These are phyloP conservation scores for Gnetum montanum DNA, from an alignment of 75 land plant genomes.

Conservation along the genomic window DNA sequence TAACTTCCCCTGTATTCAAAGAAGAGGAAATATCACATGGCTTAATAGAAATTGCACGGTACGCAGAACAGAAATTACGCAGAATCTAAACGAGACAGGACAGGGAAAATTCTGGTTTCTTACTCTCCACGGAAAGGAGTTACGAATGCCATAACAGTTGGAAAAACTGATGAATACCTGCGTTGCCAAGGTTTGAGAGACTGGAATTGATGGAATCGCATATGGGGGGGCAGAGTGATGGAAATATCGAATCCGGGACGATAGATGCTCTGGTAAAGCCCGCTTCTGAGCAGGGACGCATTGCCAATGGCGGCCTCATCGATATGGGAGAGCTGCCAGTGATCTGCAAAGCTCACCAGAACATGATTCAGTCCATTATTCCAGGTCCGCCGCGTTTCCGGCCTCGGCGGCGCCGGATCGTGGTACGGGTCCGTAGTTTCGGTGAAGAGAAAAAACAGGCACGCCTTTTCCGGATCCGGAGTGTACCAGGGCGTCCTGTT, in stretches of 20 bases:
- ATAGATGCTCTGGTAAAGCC: conserved; percentile 26
- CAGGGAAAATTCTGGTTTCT: no score
- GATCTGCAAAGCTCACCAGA: conserved; percentile 25
- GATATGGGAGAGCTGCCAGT: conserved; percentile 16
- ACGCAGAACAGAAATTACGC: no score
- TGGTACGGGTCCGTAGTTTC: conserved; percentile 13
- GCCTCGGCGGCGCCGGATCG: conserved; percentile 2
- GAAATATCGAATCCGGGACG: conserved; percentile 37
- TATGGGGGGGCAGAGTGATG: conserved; percentile 20
- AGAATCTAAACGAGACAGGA: no score
- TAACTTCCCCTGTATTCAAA: no score
- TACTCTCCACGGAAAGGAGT: no score
- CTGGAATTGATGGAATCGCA: conserved; percentile 11
- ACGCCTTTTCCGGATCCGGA: conserved; percentile 20
- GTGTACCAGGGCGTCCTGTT: conserved; percentile 21
- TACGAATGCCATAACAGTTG: not conserved
- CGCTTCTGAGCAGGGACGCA: conserved; percentile 20
- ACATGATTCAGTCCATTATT: conserved; percentile 30
- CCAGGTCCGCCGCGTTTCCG: conserved; percentile 24
- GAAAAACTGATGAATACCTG: not conserved
- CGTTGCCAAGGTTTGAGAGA: conserved; percentile 2
- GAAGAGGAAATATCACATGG: no score
- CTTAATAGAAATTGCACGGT: no score
- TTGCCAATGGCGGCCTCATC: conserved; percentile 16
- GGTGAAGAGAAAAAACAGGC: conserved; percentile 29